phyloP scores from a whole-genome alignment of 305 asterid species.

The Fraxinus angustifolia region DNA sequence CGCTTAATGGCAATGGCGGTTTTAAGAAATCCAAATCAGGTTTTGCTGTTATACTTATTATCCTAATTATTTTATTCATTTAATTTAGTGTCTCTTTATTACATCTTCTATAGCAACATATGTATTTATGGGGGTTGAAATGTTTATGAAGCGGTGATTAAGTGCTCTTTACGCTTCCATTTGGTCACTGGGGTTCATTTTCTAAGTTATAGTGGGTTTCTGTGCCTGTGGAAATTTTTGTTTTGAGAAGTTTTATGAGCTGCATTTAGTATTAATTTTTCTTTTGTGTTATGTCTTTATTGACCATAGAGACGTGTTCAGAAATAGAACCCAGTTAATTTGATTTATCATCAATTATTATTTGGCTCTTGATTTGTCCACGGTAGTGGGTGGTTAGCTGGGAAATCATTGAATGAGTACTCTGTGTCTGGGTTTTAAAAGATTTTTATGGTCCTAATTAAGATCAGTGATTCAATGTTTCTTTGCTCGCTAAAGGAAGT shows the following conservation, averaged over 20 bases:
- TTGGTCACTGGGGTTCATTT: background rate
- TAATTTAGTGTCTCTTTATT: background rate
- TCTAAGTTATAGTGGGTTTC: background rate
- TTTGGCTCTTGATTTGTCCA: background rate
- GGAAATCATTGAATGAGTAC: background rate
- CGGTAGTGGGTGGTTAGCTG: background rate
- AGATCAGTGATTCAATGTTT: background rate
- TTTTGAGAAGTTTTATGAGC: background rate
- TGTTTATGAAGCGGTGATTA: background rate
- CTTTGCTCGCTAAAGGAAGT: background rate
- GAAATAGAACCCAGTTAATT: background rate
- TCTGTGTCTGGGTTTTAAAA: background rate
- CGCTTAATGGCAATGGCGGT: background rate
- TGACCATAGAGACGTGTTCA: background rate
- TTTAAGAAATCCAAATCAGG: background rate
- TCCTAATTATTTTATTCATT: background rate
- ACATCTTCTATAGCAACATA: background rate
- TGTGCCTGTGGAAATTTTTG: background rate
- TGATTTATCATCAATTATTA: background rate
- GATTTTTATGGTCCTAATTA: background rate
- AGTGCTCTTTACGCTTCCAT: background rate
- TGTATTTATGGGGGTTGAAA: background rate
- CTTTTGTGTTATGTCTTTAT: background rate
- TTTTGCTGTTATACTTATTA: background rate
- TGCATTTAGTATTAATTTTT: background rate